Conservation (phyloP, 495 filamentous ascomycete species). For the Xylaria telfairii region DNA sequence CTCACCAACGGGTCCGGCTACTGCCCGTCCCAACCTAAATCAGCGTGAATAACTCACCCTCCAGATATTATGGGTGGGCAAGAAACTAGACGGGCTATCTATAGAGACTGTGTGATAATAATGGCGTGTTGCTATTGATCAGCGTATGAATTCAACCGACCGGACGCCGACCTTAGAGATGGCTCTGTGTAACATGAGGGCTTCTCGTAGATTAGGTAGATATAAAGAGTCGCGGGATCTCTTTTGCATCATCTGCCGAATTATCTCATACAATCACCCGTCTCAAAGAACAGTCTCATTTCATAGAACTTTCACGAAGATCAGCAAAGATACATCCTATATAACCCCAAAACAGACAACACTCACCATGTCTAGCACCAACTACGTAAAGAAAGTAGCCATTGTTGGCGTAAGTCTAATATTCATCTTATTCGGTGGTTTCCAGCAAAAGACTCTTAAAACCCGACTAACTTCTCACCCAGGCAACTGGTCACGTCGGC, state of each 20-base stretch:
- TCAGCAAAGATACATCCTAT: not conserved
- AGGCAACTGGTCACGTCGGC: constrained; percentile 67
- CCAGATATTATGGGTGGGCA: not conserved
- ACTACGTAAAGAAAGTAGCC: constrained; percentile 54
- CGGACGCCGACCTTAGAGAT: not conserved
- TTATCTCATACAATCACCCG: not conserved
- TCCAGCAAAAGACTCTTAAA: not conserved
- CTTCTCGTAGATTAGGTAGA: not conserved
- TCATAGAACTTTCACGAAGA: not conserved
- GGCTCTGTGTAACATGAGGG: too few species aligned
- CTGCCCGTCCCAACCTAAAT: not conserved
- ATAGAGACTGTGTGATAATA: not conserved
- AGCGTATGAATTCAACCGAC: not conserved
- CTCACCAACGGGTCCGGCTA: not conserved
- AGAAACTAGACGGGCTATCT: not conserved
- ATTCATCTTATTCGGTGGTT: not conserved
- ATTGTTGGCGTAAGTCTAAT: constrained; percentile 53
- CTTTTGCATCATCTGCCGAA: too few species aligned
- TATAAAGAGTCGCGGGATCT: not conserved
- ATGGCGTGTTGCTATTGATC: not conserved
- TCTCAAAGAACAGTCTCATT: not conserved
- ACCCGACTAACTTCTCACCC: constrained; percentile 4
- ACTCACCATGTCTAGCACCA: constrained; percentile 35
- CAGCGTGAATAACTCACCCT: not conserved
- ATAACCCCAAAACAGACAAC: not conserved